Conservation (phyloP, 768 basidiomycete species). For the Psilocybe cubensis region DNA sequence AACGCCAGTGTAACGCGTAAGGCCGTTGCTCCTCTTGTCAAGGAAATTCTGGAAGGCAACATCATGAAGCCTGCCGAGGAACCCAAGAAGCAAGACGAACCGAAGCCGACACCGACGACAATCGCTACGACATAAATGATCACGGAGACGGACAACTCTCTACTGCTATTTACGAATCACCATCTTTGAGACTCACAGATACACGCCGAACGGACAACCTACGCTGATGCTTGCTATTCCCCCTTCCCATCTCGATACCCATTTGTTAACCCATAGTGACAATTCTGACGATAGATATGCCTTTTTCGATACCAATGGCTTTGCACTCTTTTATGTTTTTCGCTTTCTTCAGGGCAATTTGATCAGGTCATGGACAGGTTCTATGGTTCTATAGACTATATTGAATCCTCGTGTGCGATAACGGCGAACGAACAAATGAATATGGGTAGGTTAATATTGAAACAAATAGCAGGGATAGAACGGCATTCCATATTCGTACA, state of each 20-base stretch:
- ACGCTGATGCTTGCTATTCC: background rate
- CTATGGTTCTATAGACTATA: slow-evolving; percentile 1
- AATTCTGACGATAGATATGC: background rate
- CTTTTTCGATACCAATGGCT: background rate
- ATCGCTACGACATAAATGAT: background rate
- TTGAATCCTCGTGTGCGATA: slow-evolving; percentile 17
- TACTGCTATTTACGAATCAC: background rate
- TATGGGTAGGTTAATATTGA: slow-evolving; percentile 4
- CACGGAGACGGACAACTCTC: background rate
- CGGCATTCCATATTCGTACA: slow-evolving; percentile 1
- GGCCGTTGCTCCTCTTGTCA: slow-evolving; percentile 66
- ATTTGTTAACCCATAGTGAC: background rate
- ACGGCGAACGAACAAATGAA: slow-evolving; percentile 1
- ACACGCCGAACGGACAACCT: background rate
- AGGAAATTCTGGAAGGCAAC: slow-evolving; percentile 53
- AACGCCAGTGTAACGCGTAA: slow-evolving; percentile 69
- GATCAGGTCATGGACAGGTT: background rate
- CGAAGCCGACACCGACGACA: background rate
- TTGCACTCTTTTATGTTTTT: background rate
- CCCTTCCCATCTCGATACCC: background rate
- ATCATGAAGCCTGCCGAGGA: background rate
- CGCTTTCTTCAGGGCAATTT: background rate
- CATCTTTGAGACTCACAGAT: background rate
- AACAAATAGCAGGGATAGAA: background rate
- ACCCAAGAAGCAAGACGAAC: background rate